phyloP scores from a whole-genome alignment of 441 rosid species.

The Brassica balearica region DNA sequence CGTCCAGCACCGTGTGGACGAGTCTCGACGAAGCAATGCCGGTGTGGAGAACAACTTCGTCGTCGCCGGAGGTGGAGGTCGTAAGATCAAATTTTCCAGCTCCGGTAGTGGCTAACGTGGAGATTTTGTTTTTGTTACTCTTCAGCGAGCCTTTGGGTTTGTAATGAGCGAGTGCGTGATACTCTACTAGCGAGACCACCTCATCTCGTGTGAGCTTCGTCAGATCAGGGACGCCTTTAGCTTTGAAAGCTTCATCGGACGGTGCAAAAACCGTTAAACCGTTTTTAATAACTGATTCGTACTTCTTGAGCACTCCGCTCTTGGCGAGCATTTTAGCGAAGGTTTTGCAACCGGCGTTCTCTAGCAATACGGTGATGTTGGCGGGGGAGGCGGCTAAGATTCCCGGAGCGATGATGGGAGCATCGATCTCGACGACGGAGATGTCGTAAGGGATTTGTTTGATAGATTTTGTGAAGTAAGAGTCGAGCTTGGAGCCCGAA shows the following conservation, averaged over 20 bases:
- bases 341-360: constrained; percentile 88
- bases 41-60: constrained; percentile 72
- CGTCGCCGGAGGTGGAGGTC: constrained; percentile 65
- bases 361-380: constrained; percentile 78
- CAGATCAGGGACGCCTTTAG: constrained; percentile 69
- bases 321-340: constrained; percentile 63
- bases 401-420: neutral
- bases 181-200: constrained; percentile 26
- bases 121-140: constrained; percentile 58
- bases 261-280: constrained; percentile 76
- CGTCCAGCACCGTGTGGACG: constrained; percentile 70
- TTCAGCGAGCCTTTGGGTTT: constrained; percentile 72
- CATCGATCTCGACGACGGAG: neutral
- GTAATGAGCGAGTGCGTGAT: constrained; percentile 70
- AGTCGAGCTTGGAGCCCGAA: neutral
- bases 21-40: constrained; percentile 73
- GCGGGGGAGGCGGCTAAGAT: neutral
- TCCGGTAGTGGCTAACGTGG: constrained; percentile 55
- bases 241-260: constrained; percentile 82
- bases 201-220: constrained; percentile 77
- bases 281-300: constrained; percentile 5
- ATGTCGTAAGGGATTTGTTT: neutral
- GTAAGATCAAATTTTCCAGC: constrained; percentile 67
- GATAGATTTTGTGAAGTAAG: neutral
- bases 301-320: constrained; percentile 80